Percentiles rank a stretch among this genome's conserved stretches.
phyloP scores from a whole-genome alignment of 306 rosid species.

The Prunus armeniaca region DNA sequence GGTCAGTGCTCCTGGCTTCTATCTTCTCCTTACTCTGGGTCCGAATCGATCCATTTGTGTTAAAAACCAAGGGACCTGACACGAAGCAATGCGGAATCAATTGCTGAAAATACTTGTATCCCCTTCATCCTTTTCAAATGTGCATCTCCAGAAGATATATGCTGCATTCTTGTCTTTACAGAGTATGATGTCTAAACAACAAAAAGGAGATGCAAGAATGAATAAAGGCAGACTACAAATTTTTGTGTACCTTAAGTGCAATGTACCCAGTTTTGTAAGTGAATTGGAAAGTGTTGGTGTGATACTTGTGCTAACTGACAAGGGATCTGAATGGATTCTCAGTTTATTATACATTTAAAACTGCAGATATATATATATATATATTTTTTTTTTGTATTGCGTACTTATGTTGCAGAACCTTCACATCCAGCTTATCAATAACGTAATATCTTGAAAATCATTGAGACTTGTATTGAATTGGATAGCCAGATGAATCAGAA shows the following conservation, averaged over 20 bases:
- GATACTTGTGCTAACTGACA: slow-evolving; percentile 27
- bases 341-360: slow-evolving; percentile 14
- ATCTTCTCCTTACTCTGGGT: slow-evolving; percentile 96
- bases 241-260: slow-evolving; percentile 50
- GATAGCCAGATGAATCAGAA: background rate
- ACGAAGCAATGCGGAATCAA: slow-evolving; percentile 82
- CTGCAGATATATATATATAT: background rate
- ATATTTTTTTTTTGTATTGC: background rate
- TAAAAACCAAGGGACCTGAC: slow-evolving; percentile 88
- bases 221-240: slow-evolving; percentile 47
- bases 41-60: slow-evolving; percentile 84
- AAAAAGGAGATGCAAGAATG: slow-evolving; percentile 33
- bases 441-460: background rate
- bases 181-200: slow-evolving; percentile 33
- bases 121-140: slow-evolving; percentile 32
- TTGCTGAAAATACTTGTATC: slow-evolving; percentile 46
- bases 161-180: slow-evolving; percentile 39
- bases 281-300: slow-evolving; percentile 33
- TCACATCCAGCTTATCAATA: background rate
- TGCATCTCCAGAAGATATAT: slow-evolving; percentile 41
- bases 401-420: background rate
- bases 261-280: slow-evolving; percentile 51
- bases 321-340: slow-evolving; percentile 17
- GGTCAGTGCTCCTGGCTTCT: slow-evolving; percentile 95
- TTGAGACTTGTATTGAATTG: background rate